Conservation (phyloP, 108 stramenopile species). For the Cyclotella distinguenda region DNA sequence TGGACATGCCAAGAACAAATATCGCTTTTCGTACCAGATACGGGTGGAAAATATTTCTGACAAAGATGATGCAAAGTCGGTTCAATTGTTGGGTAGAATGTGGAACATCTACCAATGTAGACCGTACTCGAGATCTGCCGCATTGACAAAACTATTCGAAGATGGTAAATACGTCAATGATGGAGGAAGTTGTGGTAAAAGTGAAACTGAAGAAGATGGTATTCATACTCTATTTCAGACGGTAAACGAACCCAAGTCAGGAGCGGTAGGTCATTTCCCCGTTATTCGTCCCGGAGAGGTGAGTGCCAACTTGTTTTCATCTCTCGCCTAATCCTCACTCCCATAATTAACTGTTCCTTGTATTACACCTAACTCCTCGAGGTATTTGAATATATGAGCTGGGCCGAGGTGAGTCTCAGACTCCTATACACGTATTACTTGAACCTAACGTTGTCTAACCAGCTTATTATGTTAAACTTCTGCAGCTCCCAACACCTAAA, state of each 20-base stretch:
- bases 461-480: background rate
- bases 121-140: conserved; percentile 4
- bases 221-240: conserved; percentile 12
- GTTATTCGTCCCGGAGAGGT: conserved; percentile 63
- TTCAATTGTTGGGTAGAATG: conserved; percentile 46
- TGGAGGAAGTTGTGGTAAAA: background rate
- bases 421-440: background rate
- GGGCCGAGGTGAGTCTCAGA: conserved; percentile 19
- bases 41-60: conserved; percentile 47
- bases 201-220: conserved; percentile 3
- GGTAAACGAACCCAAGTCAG: conserved; percentile 43
- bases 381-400: conserved; percentile 57
- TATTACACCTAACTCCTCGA: no score
- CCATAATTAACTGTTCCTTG: no score
- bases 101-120: conserved; percentile 42
- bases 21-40: conserved; percentile 44
- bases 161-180: conserved; percentile 2
- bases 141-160: conserved; percentile 31
- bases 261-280: conserved; percentile 48
- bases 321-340: no score
- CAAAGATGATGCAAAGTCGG: conserved; percentile 7
- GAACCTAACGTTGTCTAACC: background rate
- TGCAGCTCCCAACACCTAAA: conserved; percentile 27
- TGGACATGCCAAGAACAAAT: conserved; percentile 5
- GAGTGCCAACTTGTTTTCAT: background rate